Base-by-base conservation (phyloP, 352 stramenopile genomes). In the Globisporangium nunn region DNA sequence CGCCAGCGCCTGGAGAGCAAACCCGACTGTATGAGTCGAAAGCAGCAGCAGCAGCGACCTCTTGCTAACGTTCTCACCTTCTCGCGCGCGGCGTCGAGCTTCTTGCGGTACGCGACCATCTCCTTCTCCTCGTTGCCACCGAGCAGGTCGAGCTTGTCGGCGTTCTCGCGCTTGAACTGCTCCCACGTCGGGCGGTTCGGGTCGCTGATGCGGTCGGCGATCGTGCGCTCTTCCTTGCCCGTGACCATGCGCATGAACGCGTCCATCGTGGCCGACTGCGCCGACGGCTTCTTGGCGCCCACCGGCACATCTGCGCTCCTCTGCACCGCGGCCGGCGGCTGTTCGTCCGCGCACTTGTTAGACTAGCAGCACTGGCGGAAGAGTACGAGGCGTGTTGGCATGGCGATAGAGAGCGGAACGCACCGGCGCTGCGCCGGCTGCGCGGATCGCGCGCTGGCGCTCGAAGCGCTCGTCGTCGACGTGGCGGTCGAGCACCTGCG, bases 141-240 rank as follows among this genome's bases (percentile, higher is more conserved):
- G 49, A 64, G 54, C 48, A 98, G 61, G 56, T 97, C 85, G 18
- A 98, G 68, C 64, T 97, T 97, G 64, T 98, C 92, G 18, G 93
- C 79, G 61, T 98, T 98, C 58, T 98, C 90, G 63, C 96, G 96
- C 70, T 98, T 98, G 74, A 96, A 98, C 56, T 98, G 87, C 67
- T 98, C 94, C 94, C 94, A 98, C 40, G 92, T 98, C 29, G 94
- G 94, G 43, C 94, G 83, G 62, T 97, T 98, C 56, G 83, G 78
- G 70, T 98, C 94, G 52, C 81, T 91, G 41, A 98, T 87, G 59
- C 94, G 93, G 61, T 98, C 88, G 0, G 87, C 85, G 59, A 98
- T 98, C 17, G 89, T 97, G 62, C 92, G 83, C 67, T 98, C 90
- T 52, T 96, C 88, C 63, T 96, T 91, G 18, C 92, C 93, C 17